Evolutionary conservation across 2,329 filamentous ascomycete genomes (phyloP), one percentile per base, ranked within the genome.

Genomic region (Fusarium incarnatum): DNA sequence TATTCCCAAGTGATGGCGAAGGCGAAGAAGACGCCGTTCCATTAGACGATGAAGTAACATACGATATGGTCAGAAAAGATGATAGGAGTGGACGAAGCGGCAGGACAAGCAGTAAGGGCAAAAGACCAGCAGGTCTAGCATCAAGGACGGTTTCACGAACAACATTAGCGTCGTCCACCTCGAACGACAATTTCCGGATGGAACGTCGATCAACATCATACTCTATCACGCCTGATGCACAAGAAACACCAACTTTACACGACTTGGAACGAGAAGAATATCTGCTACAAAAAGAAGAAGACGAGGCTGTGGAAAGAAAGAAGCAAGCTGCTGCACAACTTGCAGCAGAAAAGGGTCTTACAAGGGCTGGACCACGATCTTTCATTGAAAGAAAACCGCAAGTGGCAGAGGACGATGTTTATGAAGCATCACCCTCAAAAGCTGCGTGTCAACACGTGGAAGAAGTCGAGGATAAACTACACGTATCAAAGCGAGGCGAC

Each of bases 1-100:
- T 98, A 15, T 96, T 98, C 72, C 94, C 94, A 0, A 97, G 94
- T 74, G 94, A 97, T 67, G 88, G 87, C 48, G 89, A 91, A 75
- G 94, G 94, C 56, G 94, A 97, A 68, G 94, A 97, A 78, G 95
- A 98, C 80, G 95, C 95, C 1, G 89, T 97, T n/a, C 93, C 94
- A 15, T 82, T 98, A 20, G 93, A 95, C 74, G 95, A 98, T 77
- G 94, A 98, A 76, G 97, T 98, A 73, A 93, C 94, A 5, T 90
- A 97, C 78, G 89, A 90, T 5, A 84, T 98, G 66, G 91, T 94
- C 64, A 88, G 92, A 55, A 89, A 91, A 70, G 94, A 96, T 60
- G 92, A 94, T 75, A 86, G 87, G 47, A 91, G 90, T 52, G 77
- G 76, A n/a, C 88, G 86, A 47, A 91, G 87, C 48, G 52, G 45